These are phyloP conservation scores for Chaetomidium leptoderma DNA, from an alignment of 495 filamentous ascomycete genomes.

Conservation along the genomic window DNA sequence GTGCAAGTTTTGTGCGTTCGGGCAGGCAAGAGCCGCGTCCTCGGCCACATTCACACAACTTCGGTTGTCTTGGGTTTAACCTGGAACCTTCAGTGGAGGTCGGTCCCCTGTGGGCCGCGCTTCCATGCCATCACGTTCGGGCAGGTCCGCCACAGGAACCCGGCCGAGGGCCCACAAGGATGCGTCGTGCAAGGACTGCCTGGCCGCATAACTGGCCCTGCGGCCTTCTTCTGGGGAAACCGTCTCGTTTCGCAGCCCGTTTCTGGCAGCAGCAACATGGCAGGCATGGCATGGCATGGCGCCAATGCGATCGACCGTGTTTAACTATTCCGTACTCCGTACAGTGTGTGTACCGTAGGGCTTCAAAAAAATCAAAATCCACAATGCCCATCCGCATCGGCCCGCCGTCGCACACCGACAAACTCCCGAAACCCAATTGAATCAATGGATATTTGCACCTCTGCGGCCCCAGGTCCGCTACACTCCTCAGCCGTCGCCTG, in stretches of 20 bases:
- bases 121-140: slow-evolving; percentile 6
- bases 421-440: not conserved
- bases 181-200: slow-evolving; percentile 7
- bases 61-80: too few relatives aligned
- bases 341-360: not conserved
- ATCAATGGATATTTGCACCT: not conserved
- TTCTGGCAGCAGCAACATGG: not conserved
- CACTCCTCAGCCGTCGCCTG: slow-evolving; percentile 12
- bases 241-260: slow-evolving; percentile 1
- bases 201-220: slow-evolving; percentile 12
- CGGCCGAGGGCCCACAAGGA: slow-evolving; percentile 7
- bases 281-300: not conserved
- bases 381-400: not conserved
- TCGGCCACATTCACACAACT: too few relatives aligned
- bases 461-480: too few relatives aligned
- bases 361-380: too few relatives aligned
- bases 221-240: slow-evolving; percentile 2
- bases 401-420: not conserved
- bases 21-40: not conserved
- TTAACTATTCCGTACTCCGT: too few relatives aligned
- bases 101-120: slow-evolving; percentile 7
- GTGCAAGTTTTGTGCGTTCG: not conserved
- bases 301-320: slow-evolving; percentile 7
- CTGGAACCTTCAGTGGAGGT: not conserved
- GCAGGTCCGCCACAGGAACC: slow-evolving; percentile 11